phyloP scores from a whole-genome alignment of 257 asterid genomes.

The Thymus quinquecostatus region DNA sequence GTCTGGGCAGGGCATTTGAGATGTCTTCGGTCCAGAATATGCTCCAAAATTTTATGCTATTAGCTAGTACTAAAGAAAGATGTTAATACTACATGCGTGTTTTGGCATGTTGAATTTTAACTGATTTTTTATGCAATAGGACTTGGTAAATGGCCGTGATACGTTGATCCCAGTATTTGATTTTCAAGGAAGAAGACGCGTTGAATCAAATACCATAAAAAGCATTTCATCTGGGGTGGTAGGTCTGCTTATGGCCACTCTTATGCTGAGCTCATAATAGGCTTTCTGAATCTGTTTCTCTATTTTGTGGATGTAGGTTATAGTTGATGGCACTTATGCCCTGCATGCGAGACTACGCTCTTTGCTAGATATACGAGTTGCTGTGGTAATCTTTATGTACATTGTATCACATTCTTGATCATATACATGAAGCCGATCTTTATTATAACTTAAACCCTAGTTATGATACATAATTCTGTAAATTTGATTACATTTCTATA shows the following conservation, averaged over 20 bases:
- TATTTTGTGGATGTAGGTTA: slow-evolving; percentile 55
- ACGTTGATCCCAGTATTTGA: slow-evolving; percentile 75
- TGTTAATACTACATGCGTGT: neutral
- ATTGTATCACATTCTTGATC: neutral
- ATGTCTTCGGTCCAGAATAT: neutral
- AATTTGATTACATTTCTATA: slow-evolving; percentile 34
- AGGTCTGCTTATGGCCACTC: slow-evolving; percentile 38
- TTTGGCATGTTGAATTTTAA: slow-evolving; percentile 7
- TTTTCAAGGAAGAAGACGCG: slow-evolving; percentile 83
- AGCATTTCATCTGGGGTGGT: slow-evolving; percentile 90
- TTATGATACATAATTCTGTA: slow-evolving; percentile 15
- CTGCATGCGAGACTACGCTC: slow-evolving; percentile 90
- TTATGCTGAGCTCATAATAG: slow-evolving; percentile 2
- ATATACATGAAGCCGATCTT: slow-evolving; percentile 19
- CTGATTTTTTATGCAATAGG: slow-evolving; percentile 50
- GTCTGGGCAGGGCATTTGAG: neutral
- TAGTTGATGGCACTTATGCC: slow-evolving; percentile 97
- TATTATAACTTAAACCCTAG: slow-evolving; percentile 23
- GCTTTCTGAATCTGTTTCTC: slow-evolving; percentile 27
- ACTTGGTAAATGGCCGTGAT: slow-evolving; percentile 78
- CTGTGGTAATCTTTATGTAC: slow-evolving; percentile 69
- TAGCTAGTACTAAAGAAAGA: neutral
- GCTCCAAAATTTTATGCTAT: neutral
- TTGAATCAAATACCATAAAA: slow-evolving; percentile 61
- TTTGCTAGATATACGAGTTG: slow-evolving; percentile 96